These are phyloP conservation scores for Kodamaea sp. DNA, from an alignment of 1,139 yeast genomes.

Conservation along the genomic window DNA sequence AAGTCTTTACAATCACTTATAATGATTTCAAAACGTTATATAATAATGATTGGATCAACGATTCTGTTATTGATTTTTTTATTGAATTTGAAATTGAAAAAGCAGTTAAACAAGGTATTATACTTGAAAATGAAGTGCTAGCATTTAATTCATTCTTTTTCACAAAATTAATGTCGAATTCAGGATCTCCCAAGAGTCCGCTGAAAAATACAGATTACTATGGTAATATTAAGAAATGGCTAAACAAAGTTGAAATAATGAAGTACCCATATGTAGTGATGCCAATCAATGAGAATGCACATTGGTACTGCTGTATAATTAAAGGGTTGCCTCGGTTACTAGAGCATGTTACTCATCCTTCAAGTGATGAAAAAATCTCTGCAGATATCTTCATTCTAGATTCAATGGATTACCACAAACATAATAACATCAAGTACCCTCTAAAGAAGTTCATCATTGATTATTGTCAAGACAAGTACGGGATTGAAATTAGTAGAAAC, in stretches of 20 bases:
- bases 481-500: constrained; percentile 42
- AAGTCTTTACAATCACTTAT: constrained; percentile 48
- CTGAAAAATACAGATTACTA: constrained; percentile 33
- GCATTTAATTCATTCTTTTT: constrained; percentile 85
- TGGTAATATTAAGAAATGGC: constrained; percentile 74
- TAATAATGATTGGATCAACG: constrained; percentile 74
- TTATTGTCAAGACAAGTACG: constrained; percentile 66
- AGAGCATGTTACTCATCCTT: constrained; percentile 11
- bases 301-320: constrained; percentile 86
- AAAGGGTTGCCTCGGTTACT: constrained; percentile 40
- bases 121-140: constrained; percentile 38
- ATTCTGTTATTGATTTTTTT: constrained; percentile 68
- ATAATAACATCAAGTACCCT: constrained; percentile 50
- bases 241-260: constrained; percentile 64
- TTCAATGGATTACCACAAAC: constrained; percentile 58
- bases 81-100: constrained; percentile 53
- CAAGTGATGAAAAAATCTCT: constrained; percentile 1
- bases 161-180: constrained; percentile 50
- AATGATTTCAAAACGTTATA: constrained; percentile 67
- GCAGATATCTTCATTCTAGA: constrained; percentile 72
- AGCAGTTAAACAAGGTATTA: constrained; percentile 23
- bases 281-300: constrained; percentile 78
- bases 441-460: constrained; percentile 61
- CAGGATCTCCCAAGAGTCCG: neutral
- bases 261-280: constrained; percentile 60